Base-by-base conservation (phyloP, 257 asterid species). In the Leptodermis oblonga region DNA sequence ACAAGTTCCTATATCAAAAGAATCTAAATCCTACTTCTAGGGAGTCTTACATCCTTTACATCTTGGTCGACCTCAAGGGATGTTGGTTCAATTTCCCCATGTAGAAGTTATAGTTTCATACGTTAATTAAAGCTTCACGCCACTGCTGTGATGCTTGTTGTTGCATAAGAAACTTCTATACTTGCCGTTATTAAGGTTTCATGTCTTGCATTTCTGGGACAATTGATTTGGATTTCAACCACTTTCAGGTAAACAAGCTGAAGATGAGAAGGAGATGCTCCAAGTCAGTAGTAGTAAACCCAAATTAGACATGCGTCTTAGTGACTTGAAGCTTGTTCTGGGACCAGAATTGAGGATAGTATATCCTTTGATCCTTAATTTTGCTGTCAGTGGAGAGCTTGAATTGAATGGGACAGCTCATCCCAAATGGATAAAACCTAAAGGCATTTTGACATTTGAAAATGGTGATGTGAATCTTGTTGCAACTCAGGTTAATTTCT, bases 381-480 rank as follows among this genome's bases (percentile, higher is more conserved):
- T 89, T 85, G 99, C 96, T 70, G 84, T 94, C 67, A 89, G 96
- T 75, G 99, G 99, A 74, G 99, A 90, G 81, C 96, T 94, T 46
- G 99, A 94, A 72, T 82, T 94, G 76, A 91, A 94, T 77, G 99
- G 99, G 52, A 85, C 80, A 25, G 99, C 97, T 73, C 96, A 91
- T 83, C 90, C 97, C 45, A 90, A 94, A 73, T 83, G 82, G 92
- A 91, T 94, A 82, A 91, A 87, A 78, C 97, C 99, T 64, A 91
- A 84, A 82, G 99, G 99, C 69, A 61, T 87, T 72, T 78, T 94
- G 68, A 84, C 85, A 28, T 94, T 94, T 36, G 99, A 91, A 85
- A 94, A 94, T 68, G 99, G 99, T 53, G 96, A 94, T 76, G 96
- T 94, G 65, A 94, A 83, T 82, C 99, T 94, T 72, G 99, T 94